These are phyloP conservation scores for Colletotrichum neosansevieriae DNA, from an alignment of 2,329 filamentous ascomycete genomes.

Conservation along the genomic window DNA sequence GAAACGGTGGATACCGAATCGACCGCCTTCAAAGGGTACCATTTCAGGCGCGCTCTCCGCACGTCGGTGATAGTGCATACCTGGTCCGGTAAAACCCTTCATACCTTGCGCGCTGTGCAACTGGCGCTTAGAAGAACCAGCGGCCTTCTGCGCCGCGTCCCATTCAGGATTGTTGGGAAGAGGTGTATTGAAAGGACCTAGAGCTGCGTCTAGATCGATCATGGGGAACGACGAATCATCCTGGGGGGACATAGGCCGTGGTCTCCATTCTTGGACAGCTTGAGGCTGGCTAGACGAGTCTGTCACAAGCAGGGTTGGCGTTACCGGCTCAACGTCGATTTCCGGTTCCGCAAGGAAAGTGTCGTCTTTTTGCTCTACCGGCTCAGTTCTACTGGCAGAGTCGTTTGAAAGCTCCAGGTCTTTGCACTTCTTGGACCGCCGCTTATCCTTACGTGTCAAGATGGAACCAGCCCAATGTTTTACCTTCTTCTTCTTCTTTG, in stretches of 20 bases:
- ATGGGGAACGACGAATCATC: conserved; percentile 78
- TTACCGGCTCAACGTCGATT: conserved; percentile 47
- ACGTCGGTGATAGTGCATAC: conserved; percentile 81
- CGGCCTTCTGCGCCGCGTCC: conserved; percentile 73
- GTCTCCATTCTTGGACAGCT: conserved; percentile 51
- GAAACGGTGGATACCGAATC: conserved; percentile 70
- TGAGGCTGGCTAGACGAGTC: conserved; percentile 51
- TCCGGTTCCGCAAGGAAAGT: conserved; percentile 44
- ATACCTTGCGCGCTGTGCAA: conserved; percentile 83
- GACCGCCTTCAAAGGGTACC: conserved; percentile 75
- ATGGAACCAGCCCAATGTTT: conserved; percentile 79
- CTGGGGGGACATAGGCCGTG: conserved; percentile 50
- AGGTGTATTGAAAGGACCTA: conserved; percentile 92
- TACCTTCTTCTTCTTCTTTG: conserved; percentile 78
- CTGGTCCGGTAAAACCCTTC: conserved; percentile 75
- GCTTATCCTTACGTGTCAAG: conserved; percentile 71
- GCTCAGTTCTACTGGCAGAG: conserved; percentile 8
- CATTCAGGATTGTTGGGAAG: conserved; percentile 72
- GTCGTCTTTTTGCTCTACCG: conserved; percentile 42
- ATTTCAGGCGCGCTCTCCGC: conserved; percentile 86
- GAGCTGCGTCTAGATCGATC: conserved; percentile 93
- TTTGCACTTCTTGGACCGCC: conserved; percentile 53
- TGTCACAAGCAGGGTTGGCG: conserved; percentile 57
- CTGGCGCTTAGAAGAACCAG: conserved; percentile 69
- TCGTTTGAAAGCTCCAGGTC: conserved; percentile 31